Conservation (phyloP, 2,329 filamentous ascomycete genomes). For the Gnomoniopsis sp. region DNA sequence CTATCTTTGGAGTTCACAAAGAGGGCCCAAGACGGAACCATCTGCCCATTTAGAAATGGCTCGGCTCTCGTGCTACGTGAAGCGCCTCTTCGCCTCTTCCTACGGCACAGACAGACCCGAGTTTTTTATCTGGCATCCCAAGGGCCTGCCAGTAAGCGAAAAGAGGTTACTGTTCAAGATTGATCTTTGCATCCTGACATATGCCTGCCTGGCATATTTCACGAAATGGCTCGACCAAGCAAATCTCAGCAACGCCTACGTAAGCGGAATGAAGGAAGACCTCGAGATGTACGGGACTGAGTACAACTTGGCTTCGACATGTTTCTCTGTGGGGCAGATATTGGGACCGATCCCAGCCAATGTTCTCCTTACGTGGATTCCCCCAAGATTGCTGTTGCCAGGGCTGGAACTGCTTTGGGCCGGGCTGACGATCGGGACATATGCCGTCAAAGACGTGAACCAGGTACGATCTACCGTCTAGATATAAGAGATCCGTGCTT, state of each 20-base stretch:
- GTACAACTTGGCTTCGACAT: constrained; percentile 19
- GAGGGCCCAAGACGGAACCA: neutral
- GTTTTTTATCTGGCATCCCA: constrained; percentile 28
- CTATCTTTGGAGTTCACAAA: neutral
- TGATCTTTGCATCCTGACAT: constrained; percentile 28
- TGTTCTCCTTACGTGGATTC: constrained; percentile 34
- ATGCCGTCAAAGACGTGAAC: constrained; percentile 18
- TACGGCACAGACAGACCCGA: constrained; percentile 23
- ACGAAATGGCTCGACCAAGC: constrained; percentile 27
- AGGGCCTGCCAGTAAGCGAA: constrained; percentile 21
- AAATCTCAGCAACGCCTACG: constrained; percentile 40
- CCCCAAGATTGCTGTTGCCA: constrained; percentile 37
- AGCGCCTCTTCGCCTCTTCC: constrained; percentile 27
- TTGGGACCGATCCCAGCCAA: constrained; percentile 22
- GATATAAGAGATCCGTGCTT: neutral
- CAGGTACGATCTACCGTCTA: constrained; percentile 11
- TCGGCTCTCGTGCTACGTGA: constrained; percentile 19
- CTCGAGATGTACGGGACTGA: constrained; percentile 28
- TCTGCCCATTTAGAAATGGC: neutral
- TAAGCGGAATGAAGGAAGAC: constrained; percentile 45
- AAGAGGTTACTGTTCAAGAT: constrained; percentile 29
- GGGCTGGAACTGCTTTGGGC: constrained; percentile 38
- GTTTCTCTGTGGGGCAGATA: constrained; percentile 20
- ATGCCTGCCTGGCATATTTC: constrained; percentile 26
- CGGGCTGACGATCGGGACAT: constrained; percentile 21